A percentile compares a stretch with the other conserved stretches of the same genome.
Evolutionary conservation across 106 monocot species (phyloP).

Genomic region (Dioscorea alata): DNA sequence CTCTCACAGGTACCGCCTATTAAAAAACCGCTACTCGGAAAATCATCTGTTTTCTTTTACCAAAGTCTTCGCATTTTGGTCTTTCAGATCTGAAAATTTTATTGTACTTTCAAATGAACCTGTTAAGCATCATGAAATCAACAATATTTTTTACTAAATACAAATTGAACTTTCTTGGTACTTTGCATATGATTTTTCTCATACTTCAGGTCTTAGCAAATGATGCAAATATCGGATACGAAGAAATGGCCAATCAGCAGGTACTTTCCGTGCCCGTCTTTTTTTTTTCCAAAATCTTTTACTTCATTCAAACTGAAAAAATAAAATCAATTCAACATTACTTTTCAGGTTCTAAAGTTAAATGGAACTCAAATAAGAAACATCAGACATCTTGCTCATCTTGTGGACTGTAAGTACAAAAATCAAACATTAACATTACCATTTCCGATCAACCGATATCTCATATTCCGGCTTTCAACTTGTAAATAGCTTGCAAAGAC

Average conservation of each 20-base stretch:
- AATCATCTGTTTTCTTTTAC: not conserved
- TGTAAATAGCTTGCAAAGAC: slow-evolving; percentile 67
- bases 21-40: too few relatives aligned
- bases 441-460: not conserved
- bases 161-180: too few relatives aligned
- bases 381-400: slow-evolving; percentile 85
- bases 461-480: not conserved
- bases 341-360: slow-evolving; percentile 64
- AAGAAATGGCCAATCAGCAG: slow-evolving; percentile 90
- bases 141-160: too few relatives aligned
- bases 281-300: not conserved
- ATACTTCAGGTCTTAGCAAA: slow-evolving; percentile 70
- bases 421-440: not conserved
- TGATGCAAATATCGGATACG: slow-evolving; percentile 94
- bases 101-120: too few relatives aligned
- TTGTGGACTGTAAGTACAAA: slow-evolving; percentile 72
- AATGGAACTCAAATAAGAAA: slow-evolving; percentile 78
- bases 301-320: not conserved
- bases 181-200: not conserved
- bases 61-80: too few relatives aligned
- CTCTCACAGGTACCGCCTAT: slow-evolving; percentile 76
- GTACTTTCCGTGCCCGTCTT: slow-evolving; percentile 42
- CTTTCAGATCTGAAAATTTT: too few relatives aligned
- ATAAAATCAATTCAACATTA: not conserved
- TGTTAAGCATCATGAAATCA: too few relatives aligned